These are phyloP conservation scores for Venturia oleaginea DNA, from an alignment of 2,329 filamentous ascomycete genomes.

Conservation along the genomic window DNA sequence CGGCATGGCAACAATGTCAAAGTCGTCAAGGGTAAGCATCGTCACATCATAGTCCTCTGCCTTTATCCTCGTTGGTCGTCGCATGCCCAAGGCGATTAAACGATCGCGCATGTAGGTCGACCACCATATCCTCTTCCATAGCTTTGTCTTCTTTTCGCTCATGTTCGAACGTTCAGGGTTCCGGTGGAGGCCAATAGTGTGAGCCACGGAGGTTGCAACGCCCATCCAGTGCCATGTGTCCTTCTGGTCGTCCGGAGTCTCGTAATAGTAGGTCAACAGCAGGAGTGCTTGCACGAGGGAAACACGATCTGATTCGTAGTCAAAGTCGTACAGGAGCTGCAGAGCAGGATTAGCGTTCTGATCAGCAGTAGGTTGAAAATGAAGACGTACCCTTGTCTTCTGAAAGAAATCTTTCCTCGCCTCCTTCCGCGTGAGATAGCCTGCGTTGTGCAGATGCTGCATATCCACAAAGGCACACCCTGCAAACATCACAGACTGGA, in stretches of 20 bases:
- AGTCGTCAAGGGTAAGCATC: slow-evolving; percentile 77
- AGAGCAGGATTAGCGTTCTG: background rate
- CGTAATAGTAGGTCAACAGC: slow-evolving; percentile 96
- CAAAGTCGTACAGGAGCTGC: slow-evolving; percentile 83
- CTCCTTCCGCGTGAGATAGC: slow-evolving; percentile 67
- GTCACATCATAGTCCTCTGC: slow-evolving; percentile 89
- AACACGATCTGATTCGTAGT: slow-evolving; percentile 86
- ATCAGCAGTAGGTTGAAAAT: background rate
- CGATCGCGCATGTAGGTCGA: slow-evolving; percentile 93
- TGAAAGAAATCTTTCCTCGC: slow-evolving; percentile 85
- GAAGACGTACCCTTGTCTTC: slow-evolving; percentile 63
- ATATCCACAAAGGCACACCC: slow-evolving; percentile 83
- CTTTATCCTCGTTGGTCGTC: slow-evolving; percentile 84
- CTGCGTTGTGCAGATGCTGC: slow-evolving; percentile 63
- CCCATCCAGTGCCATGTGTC: slow-evolving; percentile 99
- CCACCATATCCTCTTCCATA: slow-evolving; percentile 98
- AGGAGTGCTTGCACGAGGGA: slow-evolving; percentile 80
- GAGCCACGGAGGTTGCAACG: slow-evolving; percentile 82
- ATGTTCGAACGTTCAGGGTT: slow-evolving; percentile 73
- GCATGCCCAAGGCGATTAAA: slow-evolving; percentile 86
- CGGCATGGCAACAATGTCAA: slow-evolving; percentile 63
- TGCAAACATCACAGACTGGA: slow-evolving; percentile 92
- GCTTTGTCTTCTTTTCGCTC: slow-evolving; percentile 60
- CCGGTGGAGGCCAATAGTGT: slow-evolving; percentile 87
- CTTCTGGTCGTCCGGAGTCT: slow-evolving; percentile 92